Percentiles rank a stretch among this genome's conserved stretches.
Evolutionary conservation across 2,329 filamentous ascomycete genomes (phyloP).

Genomic region (Calonectria naviculata): DNA sequence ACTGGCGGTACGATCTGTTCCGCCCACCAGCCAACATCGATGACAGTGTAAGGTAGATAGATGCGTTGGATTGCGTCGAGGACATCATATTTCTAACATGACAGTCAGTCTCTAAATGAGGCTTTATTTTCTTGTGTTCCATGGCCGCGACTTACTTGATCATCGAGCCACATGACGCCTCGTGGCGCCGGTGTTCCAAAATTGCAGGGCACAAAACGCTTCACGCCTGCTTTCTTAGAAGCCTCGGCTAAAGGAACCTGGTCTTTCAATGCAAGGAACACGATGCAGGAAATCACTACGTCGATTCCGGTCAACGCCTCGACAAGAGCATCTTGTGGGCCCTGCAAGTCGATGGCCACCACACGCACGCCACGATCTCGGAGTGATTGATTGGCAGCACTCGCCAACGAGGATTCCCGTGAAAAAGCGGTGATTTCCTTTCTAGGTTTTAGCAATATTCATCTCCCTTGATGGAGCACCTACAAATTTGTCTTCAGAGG

Average conservation of each 20-base stretch:
- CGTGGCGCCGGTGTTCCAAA: not conserved
- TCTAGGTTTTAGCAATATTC: not conserved
- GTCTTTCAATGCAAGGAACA: not conserved
- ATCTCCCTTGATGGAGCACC: not conserved
- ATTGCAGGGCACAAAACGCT: slow-evolving; percentile 19
- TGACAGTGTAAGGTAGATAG: not conserved
- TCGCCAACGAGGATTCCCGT: slow-evolving; percentile 3
- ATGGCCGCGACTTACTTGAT: not conserved
- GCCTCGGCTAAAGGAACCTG: slow-evolving; percentile 12
- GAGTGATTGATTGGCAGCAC: not conserved
- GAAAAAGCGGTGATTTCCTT: slow-evolving; percentile 13
- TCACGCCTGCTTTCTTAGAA: slow-evolving; percentile 6
- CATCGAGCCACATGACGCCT: not conserved
- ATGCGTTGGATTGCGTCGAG: not conserved
- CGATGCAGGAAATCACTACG: not conserved
- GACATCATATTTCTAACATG: not conserved
- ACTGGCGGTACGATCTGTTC: not conserved
- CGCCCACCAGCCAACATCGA: not conserved
- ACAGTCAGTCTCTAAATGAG: too few species aligned
- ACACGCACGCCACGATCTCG: not conserved
- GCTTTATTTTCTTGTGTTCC: too few species aligned
- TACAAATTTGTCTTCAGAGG: not conserved
- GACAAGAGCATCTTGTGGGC: not conserved
- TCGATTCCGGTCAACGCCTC: slow-evolving; percentile 4
- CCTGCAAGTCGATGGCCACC: not conserved